A percentile compares a stretch with the other conserved stretches of the same genome.
Conservation (phyloP, 2,329 filamentous ascomycete species). For the Dactylellina parvicollis region DNA sequence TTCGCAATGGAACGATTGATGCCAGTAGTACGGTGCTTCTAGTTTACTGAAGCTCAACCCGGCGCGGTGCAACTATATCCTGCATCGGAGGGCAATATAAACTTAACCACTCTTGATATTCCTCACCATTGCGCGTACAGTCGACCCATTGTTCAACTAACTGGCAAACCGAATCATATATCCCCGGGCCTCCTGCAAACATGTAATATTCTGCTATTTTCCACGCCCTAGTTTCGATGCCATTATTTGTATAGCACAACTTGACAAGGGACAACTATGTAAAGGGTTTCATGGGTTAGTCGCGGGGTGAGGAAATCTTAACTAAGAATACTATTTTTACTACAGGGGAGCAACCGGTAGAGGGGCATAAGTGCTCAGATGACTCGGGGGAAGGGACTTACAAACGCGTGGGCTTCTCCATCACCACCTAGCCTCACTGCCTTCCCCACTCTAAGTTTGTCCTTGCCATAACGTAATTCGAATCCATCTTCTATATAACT, state of each 20-base stretch:
- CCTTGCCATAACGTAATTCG: neutral
- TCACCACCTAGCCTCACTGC: no score
- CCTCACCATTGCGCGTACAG: neutral
- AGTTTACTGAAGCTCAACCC: neutral
- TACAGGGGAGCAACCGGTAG: neutral
- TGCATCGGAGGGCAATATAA: neutral
- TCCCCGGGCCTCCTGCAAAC: neutral
- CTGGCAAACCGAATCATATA: neutral
- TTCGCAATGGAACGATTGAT: neutral
- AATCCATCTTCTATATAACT: neutral
- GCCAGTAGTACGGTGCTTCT: neutral
- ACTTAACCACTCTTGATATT: neutral
- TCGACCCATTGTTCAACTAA: slow-evolving; percentile 1
- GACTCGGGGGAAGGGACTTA: no score
- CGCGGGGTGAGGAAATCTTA: neutral
- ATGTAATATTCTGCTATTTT: neutral
- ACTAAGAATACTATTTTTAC: neutral
- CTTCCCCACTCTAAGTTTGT: neutral
- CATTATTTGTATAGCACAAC: neutral
- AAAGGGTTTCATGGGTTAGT: neutral
- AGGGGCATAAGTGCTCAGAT: no score
- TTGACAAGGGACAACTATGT: neutral
- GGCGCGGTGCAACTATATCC: neutral
- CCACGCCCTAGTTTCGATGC: neutral
- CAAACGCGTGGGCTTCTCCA: no score